These are phyloP conservation scores for Xylaria castorea DNA, from an alignment of 495 filamentous ascomycete species.

Conservation along the genomic window DNA sequence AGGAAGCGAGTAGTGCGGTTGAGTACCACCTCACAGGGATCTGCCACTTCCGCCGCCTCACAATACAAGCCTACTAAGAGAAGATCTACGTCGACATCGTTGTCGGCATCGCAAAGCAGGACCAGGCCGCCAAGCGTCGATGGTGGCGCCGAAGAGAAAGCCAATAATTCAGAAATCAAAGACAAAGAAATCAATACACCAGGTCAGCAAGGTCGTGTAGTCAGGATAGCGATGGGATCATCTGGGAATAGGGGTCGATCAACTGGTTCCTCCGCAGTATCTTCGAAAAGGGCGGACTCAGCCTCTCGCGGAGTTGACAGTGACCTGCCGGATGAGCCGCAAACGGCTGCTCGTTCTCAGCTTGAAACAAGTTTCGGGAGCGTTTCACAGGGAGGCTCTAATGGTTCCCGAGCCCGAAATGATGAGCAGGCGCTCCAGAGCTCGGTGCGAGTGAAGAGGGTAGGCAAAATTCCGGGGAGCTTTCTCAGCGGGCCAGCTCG, in stretches of 20 bases:
- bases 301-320: conserved; percentile 42
- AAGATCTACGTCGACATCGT: conserved; percentile 39
- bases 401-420: conserved; percentile 55
- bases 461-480: conserved; percentile 72
- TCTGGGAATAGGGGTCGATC: conserved; percentile 49
- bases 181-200: conserved; percentile 70
- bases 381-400: conserved; percentile 58
- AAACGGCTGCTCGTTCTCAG: conserved; percentile 47
- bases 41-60: conserved; percentile 28
- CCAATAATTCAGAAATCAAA: conserved; percentile 36
- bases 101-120: conserved; percentile 35
- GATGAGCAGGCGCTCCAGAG: conserved; percentile 65
- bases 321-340: conserved; percentile 49
- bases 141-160: conserved; percentile 40
- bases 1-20: conserved; percentile 66
- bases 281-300: conserved; percentile 44
- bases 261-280: conserved; percentile 49
- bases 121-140: conserved; percentile 48
- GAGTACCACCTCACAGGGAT: conserved; percentile 49
- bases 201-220: conserved; percentile 65
- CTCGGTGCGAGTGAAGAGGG: conserved; percentile 74
- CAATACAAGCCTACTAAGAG: conserved; percentile 44
- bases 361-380: conserved; percentile 47
- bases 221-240: conserved; percentile 62
- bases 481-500: conserved; percentile 79